A percentile compares a stretch with the other conserved stretches of the same genome.
phyloP scores from a whole-genome alignment of 2,329 filamentous ascomycete genomes.

The Aspergillus sp. region DNA sequence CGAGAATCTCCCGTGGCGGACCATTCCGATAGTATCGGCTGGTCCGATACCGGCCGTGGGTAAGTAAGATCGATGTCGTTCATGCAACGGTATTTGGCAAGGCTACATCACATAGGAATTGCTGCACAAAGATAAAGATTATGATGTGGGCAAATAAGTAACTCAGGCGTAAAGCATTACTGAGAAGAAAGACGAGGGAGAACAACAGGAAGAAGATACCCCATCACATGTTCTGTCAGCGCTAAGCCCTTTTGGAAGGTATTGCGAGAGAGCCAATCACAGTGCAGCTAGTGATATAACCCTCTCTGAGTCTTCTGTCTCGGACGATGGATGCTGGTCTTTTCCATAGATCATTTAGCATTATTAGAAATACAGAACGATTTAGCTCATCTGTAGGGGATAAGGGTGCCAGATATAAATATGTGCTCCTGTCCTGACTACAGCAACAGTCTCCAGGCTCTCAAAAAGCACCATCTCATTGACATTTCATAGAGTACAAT shows the following conservation, averaged over 20 bases:
- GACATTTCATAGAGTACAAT: too few relatives aligned
- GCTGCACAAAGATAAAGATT: too few relatives aligned
- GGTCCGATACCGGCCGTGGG: neutral
- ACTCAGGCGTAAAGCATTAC: too few relatives aligned
- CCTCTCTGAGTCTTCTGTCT: neutral
- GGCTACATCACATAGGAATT: too few relatives aligned
- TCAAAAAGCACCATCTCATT: too few relatives aligned
- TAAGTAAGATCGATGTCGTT: too few relatives aligned
- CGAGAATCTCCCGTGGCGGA: constrained; percentile 59
- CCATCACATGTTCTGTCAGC: neutral
- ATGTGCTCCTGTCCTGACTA: too few relatives aligned
- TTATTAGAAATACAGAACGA: neutral
- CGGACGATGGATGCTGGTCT: neutral
- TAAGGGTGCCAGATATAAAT: too few relatives aligned
- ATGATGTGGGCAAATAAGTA: too few relatives aligned
- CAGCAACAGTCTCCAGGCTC: too few relatives aligned
- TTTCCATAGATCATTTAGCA: neutral
- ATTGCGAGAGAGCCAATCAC: constrained; percentile 17
- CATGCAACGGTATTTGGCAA: neutral
- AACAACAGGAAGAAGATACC: neutral
- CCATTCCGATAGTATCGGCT: constrained; percentile 5
- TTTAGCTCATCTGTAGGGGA: too few relatives aligned
- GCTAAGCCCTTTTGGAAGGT: constrained; percentile 18
- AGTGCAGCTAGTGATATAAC: neutral
- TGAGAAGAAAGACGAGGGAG: neutral